Evolutionary conservation across 2,329 filamentous ascomycete species (phyloP).

Genomic region (Apiospora pterosperma): DNA sequence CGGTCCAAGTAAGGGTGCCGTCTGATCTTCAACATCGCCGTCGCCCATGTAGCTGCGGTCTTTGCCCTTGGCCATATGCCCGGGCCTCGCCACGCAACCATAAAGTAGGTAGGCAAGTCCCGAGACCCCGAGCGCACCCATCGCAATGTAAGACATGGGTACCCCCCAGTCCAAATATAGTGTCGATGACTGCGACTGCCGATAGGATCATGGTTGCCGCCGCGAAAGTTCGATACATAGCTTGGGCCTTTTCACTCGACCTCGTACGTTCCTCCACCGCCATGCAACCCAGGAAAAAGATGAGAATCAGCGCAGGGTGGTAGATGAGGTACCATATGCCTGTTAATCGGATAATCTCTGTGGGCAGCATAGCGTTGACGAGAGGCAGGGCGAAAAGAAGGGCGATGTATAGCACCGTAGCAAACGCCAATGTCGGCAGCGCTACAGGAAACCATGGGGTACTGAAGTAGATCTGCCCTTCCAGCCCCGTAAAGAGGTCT

Average conservation of each 20-base stretch:
- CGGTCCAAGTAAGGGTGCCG: neutral
- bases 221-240: slow-evolving; percentile 14
- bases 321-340: slow-evolving; percentile 19
- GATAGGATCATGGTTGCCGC: slow-evolving; percentile 12
- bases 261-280: slow-evolving; percentile 18
- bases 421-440: neutral
- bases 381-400: slow-evolving; percentile 17
- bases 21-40: slow-evolving; percentile 17
- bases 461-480: neutral
- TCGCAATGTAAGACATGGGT: slow-evolving; percentile 23
- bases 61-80: slow-evolving; percentile 21
- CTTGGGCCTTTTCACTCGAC: slow-evolving; percentile 9
- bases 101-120: slow-evolving; percentile 19
- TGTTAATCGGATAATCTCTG: slow-evolving; percentile 14
- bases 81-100: slow-evolving; percentile 19
- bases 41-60: slow-evolving; percentile 11
- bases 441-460: neutral
- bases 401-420: slow-evolving; percentile 13
- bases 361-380: slow-evolving; percentile 12
- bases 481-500: neutral
- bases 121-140: slow-evolving; percentile 17
- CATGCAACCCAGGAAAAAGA: slow-evolving; percentile 21
- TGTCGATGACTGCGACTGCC: slow-evolving; percentile 17
- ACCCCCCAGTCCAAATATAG: slow-evolving; percentile 21
- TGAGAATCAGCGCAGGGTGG: slow-evolving; percentile 18